Evolutionary conservation across 768 basidiomycete genomes (phyloP).

Genomic region (Tulasnella sp.): DNA sequence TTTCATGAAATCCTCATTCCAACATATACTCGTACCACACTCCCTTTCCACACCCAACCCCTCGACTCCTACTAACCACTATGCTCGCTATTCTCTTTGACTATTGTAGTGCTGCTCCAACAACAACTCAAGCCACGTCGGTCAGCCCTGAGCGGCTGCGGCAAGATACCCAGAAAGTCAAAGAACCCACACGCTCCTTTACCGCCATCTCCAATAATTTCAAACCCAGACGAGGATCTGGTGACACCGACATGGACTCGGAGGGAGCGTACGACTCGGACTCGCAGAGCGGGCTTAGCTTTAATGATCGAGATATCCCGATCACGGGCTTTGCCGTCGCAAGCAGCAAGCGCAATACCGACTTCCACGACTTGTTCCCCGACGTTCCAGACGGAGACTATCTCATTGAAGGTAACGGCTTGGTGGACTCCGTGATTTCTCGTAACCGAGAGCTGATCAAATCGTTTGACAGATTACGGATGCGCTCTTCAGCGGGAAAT

Average conservation of each 20-base stretch:
- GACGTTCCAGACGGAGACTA: slow-evolving; percentile 92
- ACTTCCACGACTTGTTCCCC: slow-evolving; percentile 92
- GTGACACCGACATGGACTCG: slow-evolving; percentile 25
- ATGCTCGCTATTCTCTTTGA: slow-evolving; percentile 21
- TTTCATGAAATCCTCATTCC: not conserved
- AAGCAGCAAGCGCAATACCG: slow-evolving; percentile 87
- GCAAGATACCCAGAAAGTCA: slow-evolving; percentile 22
- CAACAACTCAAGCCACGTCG: not conserved
- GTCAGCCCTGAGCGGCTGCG: slow-evolving; percentile 24
- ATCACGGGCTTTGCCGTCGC: slow-evolving; percentile 98
- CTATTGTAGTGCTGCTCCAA: slow-evolving; percentile 8
- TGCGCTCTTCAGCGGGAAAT: slow-evolving; percentile 97
- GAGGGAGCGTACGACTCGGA: slow-evolving; percentile 37
- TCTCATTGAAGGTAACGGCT: slow-evolving; percentile 82
- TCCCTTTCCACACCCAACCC: not conserved
- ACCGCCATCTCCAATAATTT: slow-evolving; percentile 4
- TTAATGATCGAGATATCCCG: slow-evolving; percentile 74
- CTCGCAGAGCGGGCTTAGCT: slow-evolving; percentile 36
- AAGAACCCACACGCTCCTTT: not conserved
- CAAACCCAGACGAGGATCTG: slow-evolving; percentile 7
- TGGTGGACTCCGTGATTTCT: not conserved
- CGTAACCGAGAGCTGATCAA: not conserved
- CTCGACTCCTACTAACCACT: not conserved
- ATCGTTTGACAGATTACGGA: slow-evolving; percentile 71
- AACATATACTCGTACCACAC: not conserved